phyloP scores from a whole-genome alignment of 2,329 filamentous ascomycete genomes.

The Epichloe sp. region DNA sequence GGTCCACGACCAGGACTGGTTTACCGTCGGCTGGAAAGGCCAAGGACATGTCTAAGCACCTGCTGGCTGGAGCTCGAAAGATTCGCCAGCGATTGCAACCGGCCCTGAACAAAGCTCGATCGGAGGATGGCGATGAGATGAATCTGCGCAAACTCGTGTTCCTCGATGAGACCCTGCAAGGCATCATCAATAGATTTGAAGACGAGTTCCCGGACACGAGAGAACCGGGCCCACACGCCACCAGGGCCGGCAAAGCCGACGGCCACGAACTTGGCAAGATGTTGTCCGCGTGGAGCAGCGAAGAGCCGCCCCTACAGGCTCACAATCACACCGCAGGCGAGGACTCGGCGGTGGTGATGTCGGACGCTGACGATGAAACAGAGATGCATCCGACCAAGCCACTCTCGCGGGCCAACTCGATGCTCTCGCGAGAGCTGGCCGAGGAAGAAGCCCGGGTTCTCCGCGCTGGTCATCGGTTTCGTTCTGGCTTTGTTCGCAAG shows the following conservation, averaged over 20 bases:
- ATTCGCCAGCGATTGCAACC: slow-evolving; percentile 75
- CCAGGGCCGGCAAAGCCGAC: neutral
- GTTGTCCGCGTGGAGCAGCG: slow-evolving; percentile 3
- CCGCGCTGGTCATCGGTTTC: slow-evolving; percentile 44
- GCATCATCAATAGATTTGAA: slow-evolving; percentile 91
- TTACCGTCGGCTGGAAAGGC: slow-evolving; percentile 45
- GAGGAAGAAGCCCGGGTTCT: slow-evolving; percentile 45
- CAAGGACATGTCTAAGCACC: slow-evolving; percentile 85
- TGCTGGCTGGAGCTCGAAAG: slow-evolving; percentile 77
- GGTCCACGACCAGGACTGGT: slow-evolving; percentile 27
- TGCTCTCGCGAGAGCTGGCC: slow-evolving; percentile 38
- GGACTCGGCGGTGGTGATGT: slow-evolving; percentile 24
- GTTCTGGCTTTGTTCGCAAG: slow-evolving; percentile 36
- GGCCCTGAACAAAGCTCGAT: slow-evolving; percentile 61
- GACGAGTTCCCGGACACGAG: slow-evolving; percentile 90
- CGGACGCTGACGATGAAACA: slow-evolving; percentile 37
- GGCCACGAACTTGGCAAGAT: neutral
- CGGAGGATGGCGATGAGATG: slow-evolving; percentile 55
- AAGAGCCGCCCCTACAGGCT: slow-evolving; percentile 11
- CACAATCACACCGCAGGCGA: slow-evolving; percentile 16
- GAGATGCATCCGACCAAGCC: slow-evolving; percentile 27
- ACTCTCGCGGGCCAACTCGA: slow-evolving; percentile 39
- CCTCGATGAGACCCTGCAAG: slow-evolving; percentile 74
- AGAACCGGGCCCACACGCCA: slow-evolving; percentile 11
- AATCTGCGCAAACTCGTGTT: slow-evolving; percentile 76